Base-by-base conservation (phyloP, 2,329 filamentous ascomycete species). In the Aspergillus transmontanensis region DNA sequence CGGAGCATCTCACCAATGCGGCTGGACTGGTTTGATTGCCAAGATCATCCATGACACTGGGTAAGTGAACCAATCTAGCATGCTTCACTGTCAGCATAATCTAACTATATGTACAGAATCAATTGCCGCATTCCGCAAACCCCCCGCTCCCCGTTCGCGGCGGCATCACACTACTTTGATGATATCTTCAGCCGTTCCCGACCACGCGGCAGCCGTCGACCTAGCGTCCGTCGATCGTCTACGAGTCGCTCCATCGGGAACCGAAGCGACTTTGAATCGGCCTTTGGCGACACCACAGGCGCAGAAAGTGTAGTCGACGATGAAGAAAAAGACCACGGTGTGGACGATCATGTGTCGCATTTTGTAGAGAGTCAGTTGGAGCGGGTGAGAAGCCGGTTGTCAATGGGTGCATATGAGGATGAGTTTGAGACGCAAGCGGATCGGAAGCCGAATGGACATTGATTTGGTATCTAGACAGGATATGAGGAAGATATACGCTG, bases 11-110 rank as follows among this genome's bases (percentile, higher is more conserved):
- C 95, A 98, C 78, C 95, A 98, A 78, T 97, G 93, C 74, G 94
- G 94, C 57, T 98, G 95, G 94, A 97, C 94, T 43, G 94, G 94
- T 28, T 80, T 98, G 69, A 93, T 98, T 76, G 94, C 94, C 30
- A 94, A 96, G 79, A 91, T 98, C 87, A 98, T 98, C 64, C 94
- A 98, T 72, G 95, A 98, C 74, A 97, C 94, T 69, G 94, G 94
- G 92, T 95, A 89, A 82, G 89, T 81, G 26, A 34, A 19, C 30
- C 7, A 28, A 5, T 23, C 4, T 19, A 36, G 10, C 21, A 34
- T 14, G 19, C 21, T 51, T 14, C 41, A 26, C 21, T 23, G n/a
- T 23, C 16, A 14, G 34, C 3, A 34, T 12, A 32, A 63, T 72
- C 83, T 88, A 79, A 87, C 76, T 58, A 28, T 61, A 2, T 48